These are phyloP conservation scores for Tolypocladium sp. DNA, from an alignment of 2,329 filamentous ascomycete genomes.

Conservation along the genomic window DNA sequence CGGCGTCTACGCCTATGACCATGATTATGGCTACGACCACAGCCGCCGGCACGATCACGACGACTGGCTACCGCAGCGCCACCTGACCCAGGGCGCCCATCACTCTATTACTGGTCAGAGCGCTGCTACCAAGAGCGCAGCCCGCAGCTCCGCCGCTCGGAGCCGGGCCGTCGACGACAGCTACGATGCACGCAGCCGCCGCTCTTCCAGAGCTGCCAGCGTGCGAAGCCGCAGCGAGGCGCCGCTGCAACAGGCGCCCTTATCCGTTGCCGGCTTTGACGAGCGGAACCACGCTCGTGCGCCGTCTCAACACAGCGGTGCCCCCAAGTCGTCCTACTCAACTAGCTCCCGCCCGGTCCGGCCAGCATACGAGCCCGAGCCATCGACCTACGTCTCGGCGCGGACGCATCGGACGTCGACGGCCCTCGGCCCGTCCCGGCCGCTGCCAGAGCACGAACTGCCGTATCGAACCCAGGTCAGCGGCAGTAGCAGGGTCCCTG, in stretches of 20 bases:
- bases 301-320: not conserved
- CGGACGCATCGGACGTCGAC: not conserved
- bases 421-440: not conserved
- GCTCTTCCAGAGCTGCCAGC: not conserved
- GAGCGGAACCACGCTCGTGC: not conserved
- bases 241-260: not conserved
- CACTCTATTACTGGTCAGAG: not conserved
- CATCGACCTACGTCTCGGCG: not conserved
- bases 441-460: not conserved
- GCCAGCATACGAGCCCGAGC: not conserved
- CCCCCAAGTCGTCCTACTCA: not conserved
- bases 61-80: not conserved
- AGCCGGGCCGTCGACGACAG: not conserved
- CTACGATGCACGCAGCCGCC: not conserved
- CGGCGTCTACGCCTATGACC: not conserved
- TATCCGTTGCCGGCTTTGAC: not conserved
- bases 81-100: not conserved
- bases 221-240: not conserved
- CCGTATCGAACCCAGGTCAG: not conserved
- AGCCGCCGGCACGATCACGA: not conserved
- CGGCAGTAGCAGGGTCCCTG: conserved; percentile 11
- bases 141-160: not conserved
- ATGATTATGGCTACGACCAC: not conserved
- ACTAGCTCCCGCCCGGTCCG: not conserved
- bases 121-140: not conserved